Evolutionary conservation across 2,329 filamentous ascomycete genomes (phyloP).

Genomic region (Chaetomiaceae sp.): DNA sequence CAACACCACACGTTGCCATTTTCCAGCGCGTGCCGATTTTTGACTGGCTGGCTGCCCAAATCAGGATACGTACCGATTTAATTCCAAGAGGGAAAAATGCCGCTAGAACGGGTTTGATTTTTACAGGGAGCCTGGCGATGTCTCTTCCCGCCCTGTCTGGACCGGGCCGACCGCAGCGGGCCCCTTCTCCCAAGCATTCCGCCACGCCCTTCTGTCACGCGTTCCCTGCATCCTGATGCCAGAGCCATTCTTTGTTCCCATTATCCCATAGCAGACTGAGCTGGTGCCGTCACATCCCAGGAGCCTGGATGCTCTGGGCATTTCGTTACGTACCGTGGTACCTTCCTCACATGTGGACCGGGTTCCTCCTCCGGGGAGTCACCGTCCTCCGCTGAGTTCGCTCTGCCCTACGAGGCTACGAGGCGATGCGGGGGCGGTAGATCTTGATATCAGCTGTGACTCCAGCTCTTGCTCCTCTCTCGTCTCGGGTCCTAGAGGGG

Average conservation of each 20-base stretch:
- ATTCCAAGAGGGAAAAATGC: too few relatives aligned
- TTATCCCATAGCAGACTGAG: conserved; percentile 1
- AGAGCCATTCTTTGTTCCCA: not conserved
- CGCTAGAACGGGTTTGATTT: conserved; percentile 13
- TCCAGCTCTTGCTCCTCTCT: not conserved
- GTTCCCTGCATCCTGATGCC: not conserved
- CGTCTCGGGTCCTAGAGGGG: not conserved
- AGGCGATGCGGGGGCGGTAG: conserved; percentile 10
- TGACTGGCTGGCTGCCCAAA: conserved; percentile 10
- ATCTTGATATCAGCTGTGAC: not conserved
- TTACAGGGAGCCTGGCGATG: not conserved
- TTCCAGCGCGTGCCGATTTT: conserved; percentile 12
- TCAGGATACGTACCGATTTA: not conserved
- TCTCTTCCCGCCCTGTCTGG: not conserved
- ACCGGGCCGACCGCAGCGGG: not conserved
- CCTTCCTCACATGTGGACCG: conserved; percentile 13
- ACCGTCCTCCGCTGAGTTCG: conserved; percentile 4
- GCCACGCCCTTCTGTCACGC: conserved; percentile 1
- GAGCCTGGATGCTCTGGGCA: conserved; percentile 13
- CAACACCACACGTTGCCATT: conserved; percentile 1
- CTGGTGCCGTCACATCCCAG: conserved; percentile 10
- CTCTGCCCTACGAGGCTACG: conserved; percentile 12
- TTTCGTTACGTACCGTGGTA: conserved; percentile 16
- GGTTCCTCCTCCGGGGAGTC: not conserved
- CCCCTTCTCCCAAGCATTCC: not conserved